These are phyloP conservation scores for Lentinula novae-zelandiae DNA, from an alignment of 1,284 basidiomycete genomes.

Conservation along the genomic window DNA sequence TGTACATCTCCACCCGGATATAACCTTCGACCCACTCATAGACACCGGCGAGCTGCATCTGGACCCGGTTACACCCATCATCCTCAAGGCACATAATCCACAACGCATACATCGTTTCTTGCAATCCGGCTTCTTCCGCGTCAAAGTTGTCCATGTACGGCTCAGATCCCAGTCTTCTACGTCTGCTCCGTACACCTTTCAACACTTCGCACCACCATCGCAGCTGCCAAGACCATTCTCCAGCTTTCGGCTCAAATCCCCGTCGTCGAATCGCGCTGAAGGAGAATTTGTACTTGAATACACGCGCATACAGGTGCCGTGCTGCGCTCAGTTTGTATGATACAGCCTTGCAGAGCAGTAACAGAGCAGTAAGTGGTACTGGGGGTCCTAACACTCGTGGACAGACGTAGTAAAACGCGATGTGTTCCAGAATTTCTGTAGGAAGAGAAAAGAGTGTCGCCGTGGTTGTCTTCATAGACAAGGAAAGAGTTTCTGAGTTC, in stretches of 20 bases:
- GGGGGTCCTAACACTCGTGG: slow-evolving; percentile 39
- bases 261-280: slow-evolving; percentile 47
- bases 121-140: slow-evolving; percentile 21
- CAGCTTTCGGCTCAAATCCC: slow-evolving; percentile 34
- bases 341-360: slow-evolving; percentile 43
- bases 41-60: slow-evolving; percentile 52
- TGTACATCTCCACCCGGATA: slow-evolving; percentile 43
- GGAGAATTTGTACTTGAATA: slow-evolving; percentile 67
- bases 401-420: slow-evolving; percentile 47
- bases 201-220: slow-evolving; percentile 38
- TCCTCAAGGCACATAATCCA: slow-evolving; percentile 72
- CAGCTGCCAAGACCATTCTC: slow-evolving; percentile 45
- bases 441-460: slow-evolving; percentile 40
- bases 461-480: background rate
- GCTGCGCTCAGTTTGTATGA: slow-evolving; percentile 33
- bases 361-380: slow-evolving; percentile 41
- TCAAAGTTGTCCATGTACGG: slow-evolving; percentile 28
- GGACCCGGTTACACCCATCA: slow-evolving; percentile 67
- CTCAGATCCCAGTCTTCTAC: slow-evolving; percentile 31
- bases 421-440: slow-evolving; percentile 52
- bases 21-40: slow-evolving; percentile 43
- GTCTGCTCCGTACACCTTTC: slow-evolving; percentile 11
- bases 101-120: slow-evolving; percentile 49
- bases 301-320: slow-evolving; percentile 47
- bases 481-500: background rate